Evolutionary conservation across 2,329 filamentous ascomycete species (phyloP), one percentile per base, ranked within the genome.

Genomic region (Lasiodiplodia sp.): DNA sequence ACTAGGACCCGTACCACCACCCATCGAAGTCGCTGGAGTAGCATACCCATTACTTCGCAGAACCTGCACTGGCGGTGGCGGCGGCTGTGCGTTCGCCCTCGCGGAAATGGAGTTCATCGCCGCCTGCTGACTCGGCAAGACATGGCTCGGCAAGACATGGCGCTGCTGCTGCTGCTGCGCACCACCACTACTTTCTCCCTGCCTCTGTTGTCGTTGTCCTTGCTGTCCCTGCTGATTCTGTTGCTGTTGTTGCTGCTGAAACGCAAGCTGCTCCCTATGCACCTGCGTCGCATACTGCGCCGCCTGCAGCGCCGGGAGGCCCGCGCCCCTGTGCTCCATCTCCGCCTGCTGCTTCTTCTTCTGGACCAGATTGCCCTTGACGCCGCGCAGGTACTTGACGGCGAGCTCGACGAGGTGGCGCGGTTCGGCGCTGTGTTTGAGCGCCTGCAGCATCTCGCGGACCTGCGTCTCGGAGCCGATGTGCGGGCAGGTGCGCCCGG

Each of bases 401-500:
- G 88, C 88, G 34, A 82, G 75, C 12, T 85, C 82, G 12, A 90
- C 80, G 8, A 88, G 75, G 23, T 86, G 81, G 31, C 79, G 80
- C 12, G 84, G 80, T 74, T 91, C 89, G 0, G 82, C 84, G 67
- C 86, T 89, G 66, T 82, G 78, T 72, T 88, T 88, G 25, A 93
- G 77, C 0, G 86, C 85, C 67, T 88, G 84, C 18, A 93, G 80
- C 84, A 93, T 91, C 23, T 86, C 80, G 66, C 86, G 83, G 18
- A 93, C 82, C 73, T 92, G 86, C 3, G 84, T 86, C 70, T 91
- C 87, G 3, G 87, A 88, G 66, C 82, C 82, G 64, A 92, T 83
- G 74, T 89, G 87, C 16, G 89, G 87, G 73, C 90, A 92, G 10
- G 83, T 84, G 38, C 86, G 82, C 1, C 79, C 78, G 66, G 82